Percentiles rank a stretch among this genome's conserved stretches.
These are phyloP conservation scores for Cyathus striatus DNA, from an alignment of 768 basidiomycete species.

Conservation along the genomic window DNA sequence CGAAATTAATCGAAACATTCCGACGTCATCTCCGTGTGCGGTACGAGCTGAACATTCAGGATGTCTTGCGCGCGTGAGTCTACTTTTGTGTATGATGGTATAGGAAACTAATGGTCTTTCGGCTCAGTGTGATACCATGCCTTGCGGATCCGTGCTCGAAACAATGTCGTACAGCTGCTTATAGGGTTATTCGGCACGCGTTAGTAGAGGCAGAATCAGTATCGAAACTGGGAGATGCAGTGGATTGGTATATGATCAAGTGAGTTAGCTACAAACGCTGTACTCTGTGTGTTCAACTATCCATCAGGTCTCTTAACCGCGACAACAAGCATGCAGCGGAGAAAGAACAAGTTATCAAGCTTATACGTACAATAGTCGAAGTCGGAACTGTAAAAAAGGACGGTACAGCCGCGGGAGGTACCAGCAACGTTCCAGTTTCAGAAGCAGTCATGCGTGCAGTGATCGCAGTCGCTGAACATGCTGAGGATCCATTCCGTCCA, in stretches of 20 bases:
- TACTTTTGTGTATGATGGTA: neutral
- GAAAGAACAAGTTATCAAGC: slow-evolving; percentile 89
- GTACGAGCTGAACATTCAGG: slow-evolving; percentile 65
- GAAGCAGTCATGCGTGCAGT: slow-evolving; percentile 81
- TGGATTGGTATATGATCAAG: slow-evolving; percentile 94
- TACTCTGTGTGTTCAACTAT: slow-evolving; percentile 7
- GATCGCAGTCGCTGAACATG: slow-evolving; percentile 87
- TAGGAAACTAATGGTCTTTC: slow-evolving; percentile 2
- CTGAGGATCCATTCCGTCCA: slow-evolving; percentile 82
- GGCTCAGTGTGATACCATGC: slow-evolving; percentile 66
- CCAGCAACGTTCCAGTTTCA: slow-evolving; percentile 50
- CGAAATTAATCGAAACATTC: slow-evolving; percentile 57
- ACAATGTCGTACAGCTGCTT: slow-evolving; percentile 75
- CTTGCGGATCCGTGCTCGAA: slow-evolving; percentile 73
- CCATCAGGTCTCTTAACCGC: slow-evolving; percentile 68
- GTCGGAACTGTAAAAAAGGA: slow-evolving; percentile 59
- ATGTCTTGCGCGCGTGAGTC: slow-evolving; percentile 73
- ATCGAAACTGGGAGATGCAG: slow-evolving; percentile 52
- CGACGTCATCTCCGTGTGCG: slow-evolving; percentile 71
- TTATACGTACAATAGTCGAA: slow-evolving; percentile 79
- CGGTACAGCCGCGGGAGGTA: slow-evolving; percentile 30
- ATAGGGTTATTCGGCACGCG: slow-evolving; percentile 76
- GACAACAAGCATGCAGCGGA: slow-evolving; percentile 81
- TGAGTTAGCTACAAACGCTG: slow-evolving; percentile 22
- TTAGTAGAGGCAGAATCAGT: slow-evolving; percentile 74